These are phyloP conservation scores for Suhomyces sp. DNA, from an alignment of 805 yeast species.

Conservation along the genomic window DNA sequence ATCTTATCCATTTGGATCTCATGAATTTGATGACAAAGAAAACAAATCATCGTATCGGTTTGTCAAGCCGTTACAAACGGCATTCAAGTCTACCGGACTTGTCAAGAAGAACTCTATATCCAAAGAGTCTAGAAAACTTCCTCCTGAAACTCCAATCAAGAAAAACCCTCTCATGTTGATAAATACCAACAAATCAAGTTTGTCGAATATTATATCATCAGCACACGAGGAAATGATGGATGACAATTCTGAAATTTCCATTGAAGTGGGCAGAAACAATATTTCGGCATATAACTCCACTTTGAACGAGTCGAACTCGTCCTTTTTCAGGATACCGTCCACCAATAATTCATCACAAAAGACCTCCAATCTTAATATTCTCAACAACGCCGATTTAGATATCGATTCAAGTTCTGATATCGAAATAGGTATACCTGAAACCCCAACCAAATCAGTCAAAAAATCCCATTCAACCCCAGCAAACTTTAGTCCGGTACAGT, in stretches of 20 bases:
- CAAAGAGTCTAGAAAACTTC: conserved; percentile 24
- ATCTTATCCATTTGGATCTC: not conserved
- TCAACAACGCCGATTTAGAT: conserved; percentile 16
- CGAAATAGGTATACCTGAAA: conserved; percentile 29
- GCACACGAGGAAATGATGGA: conserved; percentile 18
- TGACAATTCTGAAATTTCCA: conserved; percentile 28
- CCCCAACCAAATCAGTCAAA: conserved; percentile 36
- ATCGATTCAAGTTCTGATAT: conserved; percentile 17
- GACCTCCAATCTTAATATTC: conserved; percentile 2
- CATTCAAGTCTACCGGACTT: conserved; percentile 73
- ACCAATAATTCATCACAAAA: conserved; percentile 12
- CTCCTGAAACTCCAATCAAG: conserved; percentile 46
- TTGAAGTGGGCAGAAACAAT: conserved; percentile 39
- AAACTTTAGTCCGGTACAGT: conserved; percentile 22
- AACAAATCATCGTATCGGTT: conserved; percentile 50
- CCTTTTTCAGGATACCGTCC: conserved; percentile 30
- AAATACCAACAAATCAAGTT: conserved; percentile 19
- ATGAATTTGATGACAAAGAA: conserved; percentile 33
- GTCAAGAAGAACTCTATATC: conserved; percentile 45
- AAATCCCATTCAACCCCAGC: conserved; percentile 28
- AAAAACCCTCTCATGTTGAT: conserved; percentile 38
- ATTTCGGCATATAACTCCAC: conserved; percentile 17
- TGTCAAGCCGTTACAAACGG: conserved; percentile 83
- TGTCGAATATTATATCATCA: conserved; percentile 17
- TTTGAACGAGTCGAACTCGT: conserved; percentile 30